phyloP scores from a whole-genome alignment of 768 basidiomycete genomes.

The Heimioporus sp. region DNA sequence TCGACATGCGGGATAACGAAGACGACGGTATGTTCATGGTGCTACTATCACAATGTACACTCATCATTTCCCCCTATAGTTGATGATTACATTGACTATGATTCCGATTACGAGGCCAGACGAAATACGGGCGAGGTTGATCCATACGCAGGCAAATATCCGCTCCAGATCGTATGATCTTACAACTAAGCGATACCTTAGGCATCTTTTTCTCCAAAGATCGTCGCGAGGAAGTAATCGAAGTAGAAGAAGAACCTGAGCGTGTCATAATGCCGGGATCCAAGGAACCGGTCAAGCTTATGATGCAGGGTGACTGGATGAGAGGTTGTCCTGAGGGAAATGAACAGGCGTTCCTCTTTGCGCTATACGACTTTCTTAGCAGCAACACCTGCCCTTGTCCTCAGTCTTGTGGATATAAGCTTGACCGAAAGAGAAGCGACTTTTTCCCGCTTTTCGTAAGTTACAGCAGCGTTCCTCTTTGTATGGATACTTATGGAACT shows the following conservation, averaged over 20 bases:
- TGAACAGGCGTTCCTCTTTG: constrained; percentile 87
- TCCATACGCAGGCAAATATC: constrained; percentile 75
- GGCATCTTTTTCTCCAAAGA: constrained; percentile 97
- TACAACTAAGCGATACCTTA: constrained; percentile 26
- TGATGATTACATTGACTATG: constrained; percentile 74
- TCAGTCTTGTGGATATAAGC: constrained; percentile 63
- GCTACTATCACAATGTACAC: not conserved
- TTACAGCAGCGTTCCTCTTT: constrained; percentile 4
- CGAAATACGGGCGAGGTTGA: constrained; percentile 61
- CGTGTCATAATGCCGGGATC: constrained; percentile 39
- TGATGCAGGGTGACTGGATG: constrained; percentile 96
- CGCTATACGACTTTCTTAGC: constrained; percentile 73
- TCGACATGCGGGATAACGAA: constrained; percentile 45
- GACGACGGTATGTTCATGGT: constrained; percentile 43
- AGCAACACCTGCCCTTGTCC: constrained; percentile 69
- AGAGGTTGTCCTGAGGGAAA: constrained; percentile 93
- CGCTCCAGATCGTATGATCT: not conserved
- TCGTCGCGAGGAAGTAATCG: constrained; percentile 86
- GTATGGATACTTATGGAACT: constrained; percentile 8
- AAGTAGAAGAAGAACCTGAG: constrained; percentile 82
- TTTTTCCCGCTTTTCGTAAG: constrained; percentile 85
- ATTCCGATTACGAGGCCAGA: constrained; percentile 68
- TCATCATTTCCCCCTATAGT: constrained; percentile 27
- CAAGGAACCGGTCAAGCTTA: constrained; percentile 54
- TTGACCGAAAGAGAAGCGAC: constrained; percentile 65